Conservation (phyloP, 768 basidiomycete genomes). For the Ephemerocybe angulata region DNA sequence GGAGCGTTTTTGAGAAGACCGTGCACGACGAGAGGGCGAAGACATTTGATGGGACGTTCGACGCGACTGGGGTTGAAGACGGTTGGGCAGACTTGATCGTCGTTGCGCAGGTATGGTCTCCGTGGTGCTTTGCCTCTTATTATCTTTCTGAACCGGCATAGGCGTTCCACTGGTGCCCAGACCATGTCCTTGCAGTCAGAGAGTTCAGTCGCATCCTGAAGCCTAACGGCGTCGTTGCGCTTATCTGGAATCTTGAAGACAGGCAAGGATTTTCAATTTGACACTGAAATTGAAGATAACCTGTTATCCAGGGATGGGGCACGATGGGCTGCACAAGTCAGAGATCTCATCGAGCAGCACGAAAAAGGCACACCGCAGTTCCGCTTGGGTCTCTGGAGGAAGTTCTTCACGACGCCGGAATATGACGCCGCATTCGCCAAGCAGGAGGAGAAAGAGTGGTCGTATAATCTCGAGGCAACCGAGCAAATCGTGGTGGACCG, state of each 20-base stretch:
- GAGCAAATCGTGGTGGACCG: slow-evolving; percentile 59
- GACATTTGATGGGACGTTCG: slow-evolving; percentile 67
- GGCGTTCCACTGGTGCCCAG: slow-evolving; percentile 94
- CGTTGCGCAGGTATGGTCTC: slow-evolving; percentile 61
- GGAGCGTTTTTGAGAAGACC: slow-evolving; percentile 59
- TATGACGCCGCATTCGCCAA: slow-evolving; percentile 60
- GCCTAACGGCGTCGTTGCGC: slow-evolving; percentile 62
- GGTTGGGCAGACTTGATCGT: slow-evolving; percentile 77
- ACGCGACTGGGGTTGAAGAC: slow-evolving; percentile 53
- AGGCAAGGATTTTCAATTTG: slow-evolving; percentile 35
- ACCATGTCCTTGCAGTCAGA: slow-evolving; percentile 63
- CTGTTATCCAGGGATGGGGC: slow-evolving; percentile 59
- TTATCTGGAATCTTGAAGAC: slow-evolving; percentile 93
- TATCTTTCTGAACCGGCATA: slow-evolving; percentile 26
- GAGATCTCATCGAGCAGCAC: slow-evolving; percentile 63
- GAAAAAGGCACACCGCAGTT: slow-evolving; percentile 81
- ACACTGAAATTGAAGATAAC: neutral
- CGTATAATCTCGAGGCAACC: slow-evolving; percentile 49
- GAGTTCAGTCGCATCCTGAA: slow-evolving; percentile 84
- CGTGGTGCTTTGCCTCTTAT: neutral
- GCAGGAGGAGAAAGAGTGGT: slow-evolving; percentile 54
- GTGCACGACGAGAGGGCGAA: slow-evolving; percentile 51
- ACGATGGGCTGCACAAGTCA: slow-evolving; percentile 71
- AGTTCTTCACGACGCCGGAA: slow-evolving; percentile 56
- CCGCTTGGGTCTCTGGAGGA: slow-evolving; percentile 71